Evolutionary conservation across 768 basidiomycete species (phyloP).

Genomic region (Mycena capillaripes): DNA sequence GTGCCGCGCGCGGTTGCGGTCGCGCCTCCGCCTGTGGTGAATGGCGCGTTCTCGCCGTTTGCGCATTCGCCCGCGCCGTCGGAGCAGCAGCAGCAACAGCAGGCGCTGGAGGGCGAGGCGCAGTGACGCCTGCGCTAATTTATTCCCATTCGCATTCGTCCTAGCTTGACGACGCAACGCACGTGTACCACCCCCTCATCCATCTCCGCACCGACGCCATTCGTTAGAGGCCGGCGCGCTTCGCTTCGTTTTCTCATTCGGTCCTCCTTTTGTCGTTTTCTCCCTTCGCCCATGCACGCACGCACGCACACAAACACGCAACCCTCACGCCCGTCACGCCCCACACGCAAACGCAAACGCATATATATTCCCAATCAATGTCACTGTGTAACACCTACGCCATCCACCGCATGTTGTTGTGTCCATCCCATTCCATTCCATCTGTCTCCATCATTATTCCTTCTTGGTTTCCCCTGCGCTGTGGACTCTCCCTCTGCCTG

Average conservation of each 20-base stretch:
- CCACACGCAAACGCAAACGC: conserved; percentile 16
- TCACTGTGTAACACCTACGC: conserved; percentile 33
- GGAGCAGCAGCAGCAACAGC: conserved; percentile 15
- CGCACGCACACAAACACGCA: conserved; percentile 11
- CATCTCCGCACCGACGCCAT: conserved; percentile 5
- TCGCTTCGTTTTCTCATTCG: conserved; percentile 2
- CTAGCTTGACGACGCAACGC: background rate
- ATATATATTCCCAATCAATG: conserved; percentile 33
- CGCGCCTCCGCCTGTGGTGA: background rate
- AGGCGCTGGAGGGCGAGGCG: conserved; percentile 23
- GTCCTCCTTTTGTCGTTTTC: background rate
- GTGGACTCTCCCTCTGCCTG: conserved; percentile 15
- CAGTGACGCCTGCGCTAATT: conserved; percentile 4
- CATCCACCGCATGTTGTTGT: conserved; percentile 31
- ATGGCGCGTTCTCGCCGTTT: conserved; percentile 32
- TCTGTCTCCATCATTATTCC: background rate
- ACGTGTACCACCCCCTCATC: conserved; percentile 9
- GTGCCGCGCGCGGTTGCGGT: conserved; percentile 1
- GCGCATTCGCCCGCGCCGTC: conserved; percentile 25
- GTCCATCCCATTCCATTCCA: background rate
- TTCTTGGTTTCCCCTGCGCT: conserved; percentile 31
- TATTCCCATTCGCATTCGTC: conserved; percentile 13
- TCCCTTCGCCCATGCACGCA: conserved; percentile 9
- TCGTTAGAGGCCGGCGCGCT: conserved; percentile 21
- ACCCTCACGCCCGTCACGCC: conserved; percentile 1